phyloP scores from a whole-genome alignment of 192 early-diverging fungal species.

The Oehlia diaphana region DNA sequence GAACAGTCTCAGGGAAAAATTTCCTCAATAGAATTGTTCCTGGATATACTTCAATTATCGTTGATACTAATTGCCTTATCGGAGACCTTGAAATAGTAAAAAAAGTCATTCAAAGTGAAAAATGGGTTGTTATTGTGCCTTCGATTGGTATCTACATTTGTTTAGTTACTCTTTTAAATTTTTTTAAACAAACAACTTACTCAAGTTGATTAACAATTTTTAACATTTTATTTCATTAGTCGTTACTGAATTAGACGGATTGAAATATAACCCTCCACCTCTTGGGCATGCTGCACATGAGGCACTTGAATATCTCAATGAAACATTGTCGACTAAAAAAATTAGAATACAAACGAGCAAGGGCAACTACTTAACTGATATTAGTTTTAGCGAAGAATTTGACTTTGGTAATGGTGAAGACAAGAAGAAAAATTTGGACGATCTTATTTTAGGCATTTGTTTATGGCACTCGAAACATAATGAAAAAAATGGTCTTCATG shows the following conservation, averaged over 20 bases:
- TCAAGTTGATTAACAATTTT: not conserved
- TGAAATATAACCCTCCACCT: conserved; percentile 48
- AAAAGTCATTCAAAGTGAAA: conserved; percentile 42
- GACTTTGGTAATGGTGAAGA: conserved; percentile 48
- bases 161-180: not conserved
- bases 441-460: conserved; percentile 55
- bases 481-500: not conserved
- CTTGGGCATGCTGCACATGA: conserved; percentile 48
- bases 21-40: conserved; percentile 30
- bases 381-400: conserved; percentile 46
- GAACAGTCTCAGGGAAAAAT: not conserved
- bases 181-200: not conserved
- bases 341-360: conserved; percentile 57
- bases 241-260: conserved; percentile 58
- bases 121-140: conserved; percentile 56
- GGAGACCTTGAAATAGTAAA: conserved; percentile 47
- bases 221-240: conserved; percentile 30
- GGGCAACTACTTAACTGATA: conserved; percentile 53
- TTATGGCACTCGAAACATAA: conserved; percentile 49
- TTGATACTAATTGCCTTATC: conserved; percentile 63
- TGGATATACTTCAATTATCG: conserved; percentile 44
- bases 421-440: conserved; percentile 59
- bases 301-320: conserved; percentile 49
- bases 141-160: conserved; percentile 43
- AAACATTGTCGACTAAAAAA: conserved; percentile 32